phyloP scores from a whole-genome alignment of 495 filamentous ascomycete species.

The Lasiosphaeriaceae sp. region DNA sequence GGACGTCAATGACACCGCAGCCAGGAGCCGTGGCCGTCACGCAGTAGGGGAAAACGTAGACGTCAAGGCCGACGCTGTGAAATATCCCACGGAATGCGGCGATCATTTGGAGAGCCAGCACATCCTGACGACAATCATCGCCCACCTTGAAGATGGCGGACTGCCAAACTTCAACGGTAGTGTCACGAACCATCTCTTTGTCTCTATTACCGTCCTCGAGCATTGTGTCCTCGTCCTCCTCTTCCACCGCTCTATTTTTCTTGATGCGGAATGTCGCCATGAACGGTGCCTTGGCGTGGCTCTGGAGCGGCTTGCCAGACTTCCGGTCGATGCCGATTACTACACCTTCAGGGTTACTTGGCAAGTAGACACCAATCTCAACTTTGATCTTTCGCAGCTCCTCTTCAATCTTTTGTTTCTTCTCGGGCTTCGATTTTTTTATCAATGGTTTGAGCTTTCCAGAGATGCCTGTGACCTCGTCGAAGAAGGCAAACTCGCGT shows the following conservation, averaged over 20 bases:
- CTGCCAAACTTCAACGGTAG: conserved; percentile 90
- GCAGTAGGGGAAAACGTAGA: conserved; percentile 94
- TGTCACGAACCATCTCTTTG: conserved; percentile 28
- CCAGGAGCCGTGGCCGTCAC: conserved; percentile 98
- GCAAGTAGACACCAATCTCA: conserved; percentile 93
- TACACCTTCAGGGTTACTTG: conserved; percentile 92
- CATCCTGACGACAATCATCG: conserved; percentile 96
- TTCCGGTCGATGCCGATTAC: conserved; percentile 97
- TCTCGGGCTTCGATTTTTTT: conserved; percentile 88
- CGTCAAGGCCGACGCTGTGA: conserved; percentile 86
- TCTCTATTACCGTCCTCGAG: conserved; percentile 32
- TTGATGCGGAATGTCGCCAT: conserved; percentile 98
- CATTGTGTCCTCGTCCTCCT: conserved; percentile 46
- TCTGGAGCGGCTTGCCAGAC: conserved; percentile 94
- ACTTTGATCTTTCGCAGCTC: conserved; percentile 95
- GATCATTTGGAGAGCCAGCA: conserved; percentile 96
- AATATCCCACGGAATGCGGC: conserved; percentile 96
- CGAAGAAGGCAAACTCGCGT: conserved; percentile 95
- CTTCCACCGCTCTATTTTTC: conserved; percentile 57
- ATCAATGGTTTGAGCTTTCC: conserved; percentile 93
- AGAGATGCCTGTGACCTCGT: conserved; percentile 91
- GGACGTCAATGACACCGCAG: conserved; percentile 95
- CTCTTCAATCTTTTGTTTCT: conserved; percentile 99
- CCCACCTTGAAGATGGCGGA: conserved; percentile 99
- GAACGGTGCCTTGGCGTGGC: conserved; percentile 95